Evolutionary conservation across 192 early-diverging fungal genomes (phyloP).

Genomic region (Mycoemilia scoparia): DNA sequence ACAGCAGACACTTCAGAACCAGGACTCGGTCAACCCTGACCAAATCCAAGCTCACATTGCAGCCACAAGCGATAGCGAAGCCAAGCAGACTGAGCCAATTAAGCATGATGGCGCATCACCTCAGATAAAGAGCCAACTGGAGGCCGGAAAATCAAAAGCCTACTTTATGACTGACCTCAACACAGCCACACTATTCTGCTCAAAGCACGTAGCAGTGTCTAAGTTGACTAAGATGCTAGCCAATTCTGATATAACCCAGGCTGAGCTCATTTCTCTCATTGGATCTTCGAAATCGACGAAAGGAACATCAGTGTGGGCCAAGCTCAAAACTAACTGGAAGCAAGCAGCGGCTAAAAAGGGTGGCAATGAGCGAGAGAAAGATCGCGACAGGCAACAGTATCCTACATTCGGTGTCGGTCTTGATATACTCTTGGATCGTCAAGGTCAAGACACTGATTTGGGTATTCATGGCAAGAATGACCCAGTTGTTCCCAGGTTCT

Average conservation of each 20-base stretch:
- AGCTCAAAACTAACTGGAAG: slow-evolving; percentile 41
- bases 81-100: too few species aligned
- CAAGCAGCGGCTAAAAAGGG: slow-evolving; percentile 31
- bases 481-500: slow-evolving; percentile 65
- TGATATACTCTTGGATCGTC: slow-evolving; percentile 62
- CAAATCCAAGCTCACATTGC: too few species aligned
- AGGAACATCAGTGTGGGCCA: slow-evolving; percentile 44
- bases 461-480: slow-evolving; percentile 39
- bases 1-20: too few species aligned
- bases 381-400: slow-evolving; percentile 31
- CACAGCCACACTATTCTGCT: slow-evolving; percentile 66
- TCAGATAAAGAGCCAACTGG: too few species aligned
- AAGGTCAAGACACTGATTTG: slow-evolving; percentile 65
- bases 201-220: slow-evolving; percentile 67
- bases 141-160: too few species aligned
- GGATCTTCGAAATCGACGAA: slow-evolving; percentile 48
- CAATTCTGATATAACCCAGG: slow-evolving; percentile 44
- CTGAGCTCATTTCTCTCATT: slow-evolving; percentile 62
- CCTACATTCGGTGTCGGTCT: slow-evolving; percentile 86
- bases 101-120: too few species aligned
- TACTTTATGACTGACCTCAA: slow-evolving; percentile 30
- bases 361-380: slow-evolving; percentile 8
- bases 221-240: slow-evolving; percentile 49
- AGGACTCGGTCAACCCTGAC: too few species aligned
- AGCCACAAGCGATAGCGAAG: too few species aligned